These are phyloP conservation scores for Handroanthus guayacan DNA, from an alignment of 257 asterid genomes.

Conservation along the genomic window DNA sequence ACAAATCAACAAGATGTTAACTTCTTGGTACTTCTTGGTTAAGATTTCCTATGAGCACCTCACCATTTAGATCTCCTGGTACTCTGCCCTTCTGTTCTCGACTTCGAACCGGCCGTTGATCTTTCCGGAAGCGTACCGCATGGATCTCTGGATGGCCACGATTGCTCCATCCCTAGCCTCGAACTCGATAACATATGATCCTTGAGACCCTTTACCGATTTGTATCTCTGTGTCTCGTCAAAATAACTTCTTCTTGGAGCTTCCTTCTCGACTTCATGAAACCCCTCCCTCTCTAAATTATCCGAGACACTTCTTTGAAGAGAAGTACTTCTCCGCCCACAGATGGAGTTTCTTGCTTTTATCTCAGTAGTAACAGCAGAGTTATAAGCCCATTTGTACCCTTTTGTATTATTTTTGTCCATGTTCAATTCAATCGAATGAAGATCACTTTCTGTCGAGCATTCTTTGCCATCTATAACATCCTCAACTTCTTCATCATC, in stretches of 20 bases:
- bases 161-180: slow-evolving; percentile 60
- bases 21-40: slow-evolving; percentile 29
- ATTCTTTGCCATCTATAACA: slow-evolving; percentile 52
- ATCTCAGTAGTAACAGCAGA: slow-evolving; percentile 45
- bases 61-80: slow-evolving; percentile 71
- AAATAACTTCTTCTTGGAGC: slow-evolving; percentile 57
- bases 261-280: slow-evolving; percentile 55
- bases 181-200: slow-evolving; percentile 54
- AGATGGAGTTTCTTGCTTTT: slow-evolving; percentile 52
- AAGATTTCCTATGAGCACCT: slow-evolving; percentile 27
- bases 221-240: slow-evolving; percentile 57
- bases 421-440: slow-evolving; percentile 66
- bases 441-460: slow-evolving; percentile 72
- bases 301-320: slow-evolving; percentile 75
- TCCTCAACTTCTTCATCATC: slow-evolving; percentile 62
- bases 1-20: slow-evolving; percentile 64
- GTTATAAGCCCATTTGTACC: slow-evolving; percentile 51
- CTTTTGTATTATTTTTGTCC: slow-evolving; percentile 42
- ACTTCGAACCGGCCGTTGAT: slow-evolving; percentile 52
- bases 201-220: slow-evolving; percentile 60
- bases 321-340: slow-evolving; percentile 56
- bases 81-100: slow-evolving; percentile 61
- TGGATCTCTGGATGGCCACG: slow-evolving; percentile 58
- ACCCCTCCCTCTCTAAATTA: slow-evolving; percentile 45
- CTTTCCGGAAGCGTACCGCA: slow-evolving; percentile 44